Conservation (phyloP, 2,329 filamentous ascomycete species). For the Nannizzia gypsea region DNA sequence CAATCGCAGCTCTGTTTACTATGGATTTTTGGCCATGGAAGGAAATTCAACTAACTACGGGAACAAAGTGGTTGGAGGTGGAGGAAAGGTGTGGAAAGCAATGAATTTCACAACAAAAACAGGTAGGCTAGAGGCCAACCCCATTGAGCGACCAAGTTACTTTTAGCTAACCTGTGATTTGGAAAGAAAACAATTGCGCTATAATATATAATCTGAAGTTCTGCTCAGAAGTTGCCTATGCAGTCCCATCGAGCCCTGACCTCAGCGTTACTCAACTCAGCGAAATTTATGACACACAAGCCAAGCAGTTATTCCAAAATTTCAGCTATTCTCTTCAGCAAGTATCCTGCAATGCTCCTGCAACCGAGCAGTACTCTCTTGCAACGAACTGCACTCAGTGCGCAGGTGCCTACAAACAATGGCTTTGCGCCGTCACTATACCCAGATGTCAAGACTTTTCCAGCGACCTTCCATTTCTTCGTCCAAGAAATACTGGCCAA, state of each 20-base stretch:
- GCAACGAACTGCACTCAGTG: constrained; percentile 67
- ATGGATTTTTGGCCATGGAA: constrained; percentile 57
- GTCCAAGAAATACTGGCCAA: constrained; percentile 59
- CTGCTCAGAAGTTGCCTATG: constrained; percentile 79
- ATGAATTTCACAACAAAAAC: constrained; percentile 68
- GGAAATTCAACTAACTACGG: constrained; percentile 45
- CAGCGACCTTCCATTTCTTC: constrained; percentile 44
- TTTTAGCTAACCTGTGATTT: neutral
- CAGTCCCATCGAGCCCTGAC: constrained; percentile 71
- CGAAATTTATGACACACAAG: constrained; percentile 66
- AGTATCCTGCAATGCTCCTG: constrained; percentile 67
- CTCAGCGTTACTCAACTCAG: constrained; percentile 51
- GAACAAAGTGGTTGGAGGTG: constrained; percentile 51
- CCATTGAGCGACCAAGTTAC: neutral
- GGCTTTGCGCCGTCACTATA: constrained; percentile 88
- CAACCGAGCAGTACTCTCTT: constrained; percentile 68
- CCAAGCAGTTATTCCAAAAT: constrained; percentile 55
- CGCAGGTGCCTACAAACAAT: constrained; percentile 70
- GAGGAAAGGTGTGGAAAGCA: constrained; percentile 60
- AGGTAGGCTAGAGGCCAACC: constrained; percentile 39
- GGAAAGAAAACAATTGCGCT: constrained; percentile 65
- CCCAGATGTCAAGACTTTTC: constrained; percentile 83
- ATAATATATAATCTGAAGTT: constrained; percentile 80
- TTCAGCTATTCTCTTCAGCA: constrained; percentile 76
- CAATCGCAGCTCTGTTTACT: constrained; percentile 59